Evolutionary conservation across 2,329 filamentous ascomycete genomes (phyloP), one percentile per base, ranked within the genome.

Genomic region (Nemania abortiva): DNA sequence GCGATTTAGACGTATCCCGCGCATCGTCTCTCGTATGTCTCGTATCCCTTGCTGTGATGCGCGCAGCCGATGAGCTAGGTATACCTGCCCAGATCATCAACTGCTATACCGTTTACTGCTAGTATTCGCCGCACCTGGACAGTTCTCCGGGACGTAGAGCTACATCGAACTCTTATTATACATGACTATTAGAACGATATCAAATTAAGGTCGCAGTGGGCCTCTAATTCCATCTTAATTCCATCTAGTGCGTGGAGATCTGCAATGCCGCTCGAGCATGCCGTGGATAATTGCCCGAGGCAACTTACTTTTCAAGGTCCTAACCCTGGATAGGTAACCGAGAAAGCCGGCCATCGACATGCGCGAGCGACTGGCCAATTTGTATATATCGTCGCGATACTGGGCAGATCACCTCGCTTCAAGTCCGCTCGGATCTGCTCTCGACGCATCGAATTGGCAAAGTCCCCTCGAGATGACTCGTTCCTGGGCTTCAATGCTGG

Each of bases 401-500:
- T 49, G 20, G 45, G 18, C 45, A 7, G 45, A 22, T 5, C 45
- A 20, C 10, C 18, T 22, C 10, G 18, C 11, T n/a, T 20, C n/a
- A 22, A 15, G 37, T 11, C 13, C 18, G 6, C 18, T 49, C 9
- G 31, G 31, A 34, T 9, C 31, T 9, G 15, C 34, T n/a, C 29
- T 61, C 29, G 31, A 7, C 29, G 5, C 42, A 31, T 31, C 29
- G 10, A 56, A 24, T 22, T 15, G 6, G 37, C 37, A 13, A 10
- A 42, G 37, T 15, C 37, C 13, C 6, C 47, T 45, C 53, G 59
- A 20, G 27, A 76, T 76, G 74, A 22, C 63, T 66, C 52, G 54
- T 22, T 60, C 55, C 13, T 62, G 27, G n/a, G 13, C 52, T 1
- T 49, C 60, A 18, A 47, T 66, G 20, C 52, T 73, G 2, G 39